These are phyloP conservation scores for Colletotrichum tofieldiae DNA, from an alignment of 2,329 filamentous ascomycete genomes.

Conservation along the genomic window DNA sequence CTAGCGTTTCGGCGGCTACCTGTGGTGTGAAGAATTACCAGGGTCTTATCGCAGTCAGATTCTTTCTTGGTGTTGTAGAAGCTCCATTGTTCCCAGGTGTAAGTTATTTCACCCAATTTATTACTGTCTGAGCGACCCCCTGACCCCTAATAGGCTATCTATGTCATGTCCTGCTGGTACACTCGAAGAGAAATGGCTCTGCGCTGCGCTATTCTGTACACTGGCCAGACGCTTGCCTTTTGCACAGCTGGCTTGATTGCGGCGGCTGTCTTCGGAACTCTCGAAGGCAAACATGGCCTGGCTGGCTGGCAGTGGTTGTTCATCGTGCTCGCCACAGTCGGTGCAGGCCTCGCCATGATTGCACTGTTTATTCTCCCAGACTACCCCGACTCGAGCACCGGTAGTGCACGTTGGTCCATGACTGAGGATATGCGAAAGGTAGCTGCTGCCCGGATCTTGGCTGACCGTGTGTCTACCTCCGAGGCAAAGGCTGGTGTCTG, in stretches of 20 bases:
- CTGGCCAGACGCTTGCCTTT: constrained; percentile 46
- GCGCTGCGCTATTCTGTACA: constrained; percentile 47
- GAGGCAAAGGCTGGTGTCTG: constrained; percentile 46
- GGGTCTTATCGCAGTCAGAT: constrained; percentile 42
- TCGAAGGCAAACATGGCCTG: constrained; percentile 48
- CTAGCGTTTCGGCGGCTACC: constrained; percentile 43
- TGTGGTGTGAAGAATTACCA: constrained; percentile 43
- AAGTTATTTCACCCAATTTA: background rate
- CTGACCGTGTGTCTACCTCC: constrained; percentile 46
- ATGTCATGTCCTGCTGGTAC: constrained; percentile 48
- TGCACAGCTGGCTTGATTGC: constrained; percentile 47
- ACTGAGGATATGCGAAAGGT: constrained; percentile 46
- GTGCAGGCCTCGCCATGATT: constrained; percentile 44
- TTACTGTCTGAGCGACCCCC: background rate
- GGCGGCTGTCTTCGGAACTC: constrained; percentile 45
- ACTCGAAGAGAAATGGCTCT: constrained; percentile 48
- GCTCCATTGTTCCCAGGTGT: constrained; percentile 44
- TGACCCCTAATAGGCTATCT: constrained; percentile 32
- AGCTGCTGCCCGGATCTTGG: constrained; percentile 46
- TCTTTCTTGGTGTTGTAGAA: constrained; percentile 44
- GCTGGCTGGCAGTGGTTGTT: constrained; percentile 60
- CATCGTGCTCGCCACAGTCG: constrained; percentile 53
- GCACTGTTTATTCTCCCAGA: constrained; percentile 46
- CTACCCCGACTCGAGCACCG: constrained; percentile 47
- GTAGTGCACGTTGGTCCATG: constrained; percentile 46